Evolutionary conservation across 1,139 yeast species (phyloP).

Genomic region (Blastobotrys apis): DNA sequence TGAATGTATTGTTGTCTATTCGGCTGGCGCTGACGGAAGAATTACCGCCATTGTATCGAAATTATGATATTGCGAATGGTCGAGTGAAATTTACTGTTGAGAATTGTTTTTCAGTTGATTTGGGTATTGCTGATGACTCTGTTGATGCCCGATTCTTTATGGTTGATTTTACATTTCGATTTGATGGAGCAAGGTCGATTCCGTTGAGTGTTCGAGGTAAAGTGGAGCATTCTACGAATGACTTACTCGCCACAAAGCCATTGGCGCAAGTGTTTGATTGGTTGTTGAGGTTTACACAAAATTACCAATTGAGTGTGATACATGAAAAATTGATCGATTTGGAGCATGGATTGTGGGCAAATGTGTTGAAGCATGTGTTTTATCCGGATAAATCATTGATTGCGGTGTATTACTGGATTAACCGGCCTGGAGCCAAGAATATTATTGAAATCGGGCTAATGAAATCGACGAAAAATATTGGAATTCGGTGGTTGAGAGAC

Average conservation of each 20-base stretch:
- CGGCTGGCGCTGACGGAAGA: slow-evolving; percentile 63
- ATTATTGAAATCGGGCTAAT: slow-evolving; percentile 65
- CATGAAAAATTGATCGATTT: slow-evolving; percentile 60
- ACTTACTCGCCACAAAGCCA: slow-evolving; percentile 48
- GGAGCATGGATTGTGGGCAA: slow-evolving; percentile 59
- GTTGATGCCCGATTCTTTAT: slow-evolving; percentile 57
- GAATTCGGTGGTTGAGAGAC: slow-evolving; percentile 63
- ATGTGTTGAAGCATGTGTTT: slow-evolving; percentile 62
- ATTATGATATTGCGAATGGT: slow-evolving; percentile 69
- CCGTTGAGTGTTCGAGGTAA: slow-evolving; percentile 41
- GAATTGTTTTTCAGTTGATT: slow-evolving; percentile 63
- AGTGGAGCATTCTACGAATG: slow-evolving; percentile 56
- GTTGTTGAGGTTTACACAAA: slow-evolving; percentile 64
- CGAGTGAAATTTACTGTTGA: slow-evolving; percentile 62
- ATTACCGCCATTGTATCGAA: slow-evolving; percentile 59
- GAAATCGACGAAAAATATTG: slow-evolving; percentile 44
- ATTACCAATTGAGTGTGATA: slow-evolving; percentile 67
- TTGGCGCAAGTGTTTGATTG: slow-evolving; percentile 61
- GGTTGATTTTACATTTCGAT: slow-evolving; percentile 65
- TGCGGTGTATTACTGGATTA: slow-evolving; percentile 67
- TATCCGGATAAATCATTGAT: slow-evolving; percentile 60
- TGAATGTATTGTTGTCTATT: slow-evolving; percentile 70
- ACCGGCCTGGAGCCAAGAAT: slow-evolving; percentile 42
- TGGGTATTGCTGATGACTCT: slow-evolving; percentile 65
- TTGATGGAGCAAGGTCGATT: slow-evolving; percentile 32